Evolutionary conservation across 148 eudicot species (phyloP).

Genomic region (Hydrangea macrophylla): DNA sequence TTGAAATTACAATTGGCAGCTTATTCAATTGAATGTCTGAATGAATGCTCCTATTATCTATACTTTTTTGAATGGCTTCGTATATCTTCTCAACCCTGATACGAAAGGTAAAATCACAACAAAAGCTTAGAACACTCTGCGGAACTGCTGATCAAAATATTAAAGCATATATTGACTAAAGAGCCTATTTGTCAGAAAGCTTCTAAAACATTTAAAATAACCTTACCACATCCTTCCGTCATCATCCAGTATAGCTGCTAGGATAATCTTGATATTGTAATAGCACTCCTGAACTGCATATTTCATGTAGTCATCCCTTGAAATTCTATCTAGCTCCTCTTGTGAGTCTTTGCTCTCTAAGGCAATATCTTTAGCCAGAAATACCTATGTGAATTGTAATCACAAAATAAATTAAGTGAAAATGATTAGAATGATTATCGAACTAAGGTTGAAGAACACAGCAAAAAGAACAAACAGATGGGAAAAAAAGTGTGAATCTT

Average conservation of each 20-base stretch:
- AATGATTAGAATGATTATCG: background rate
- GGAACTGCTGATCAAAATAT: background rate
- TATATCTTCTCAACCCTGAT: slow-evolving; percentile 89
- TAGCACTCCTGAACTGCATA: slow-evolving; percentile 93
- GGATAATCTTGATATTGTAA: slow-evolving; percentile 54
- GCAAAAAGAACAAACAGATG: background rate
- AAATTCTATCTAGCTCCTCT: slow-evolving; percentile 80
- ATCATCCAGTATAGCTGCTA: slow-evolving; percentile 69
- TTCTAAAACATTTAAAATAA: background rate
- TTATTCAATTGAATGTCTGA: slow-evolving; percentile 56
- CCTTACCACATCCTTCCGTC: slow-evolving; percentile 89
- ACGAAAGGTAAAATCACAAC: slow-evolving; percentile 7
- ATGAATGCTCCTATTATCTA: slow-evolving; percentile 40
- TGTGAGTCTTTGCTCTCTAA: slow-evolving; percentile 70
- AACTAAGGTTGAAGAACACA: background rate
- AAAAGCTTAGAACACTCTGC: background rate
- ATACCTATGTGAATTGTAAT: slow-evolving; percentile 43
- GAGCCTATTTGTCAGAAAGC: background rate
- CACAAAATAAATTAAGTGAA: background rate
- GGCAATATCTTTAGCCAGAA: slow-evolving; percentile 90
- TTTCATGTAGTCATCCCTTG: slow-evolving; percentile 89
- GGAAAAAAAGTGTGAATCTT: background rate
- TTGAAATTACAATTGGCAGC: slow-evolving; percentile 77
- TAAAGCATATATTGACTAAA: background rate
- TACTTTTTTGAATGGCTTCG: slow-evolving; percentile 58